A percentile compares a stretch with the other conserved stretches of the same genome.
Conservation (phyloP, 345 rosid genomes). For the Geranium rotundifolium region DNA sequence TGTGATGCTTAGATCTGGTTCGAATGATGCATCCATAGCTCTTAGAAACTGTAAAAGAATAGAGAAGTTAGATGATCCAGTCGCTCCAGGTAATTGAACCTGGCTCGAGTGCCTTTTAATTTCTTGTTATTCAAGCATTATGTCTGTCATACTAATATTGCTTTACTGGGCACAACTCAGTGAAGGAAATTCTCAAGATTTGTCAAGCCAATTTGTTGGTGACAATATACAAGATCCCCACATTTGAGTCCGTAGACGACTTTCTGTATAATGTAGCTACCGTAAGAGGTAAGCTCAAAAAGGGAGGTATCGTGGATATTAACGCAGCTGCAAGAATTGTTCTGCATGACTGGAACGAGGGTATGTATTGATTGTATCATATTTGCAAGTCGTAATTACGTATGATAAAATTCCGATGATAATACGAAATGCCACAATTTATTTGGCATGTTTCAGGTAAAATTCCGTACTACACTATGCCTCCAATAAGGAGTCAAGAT, state of each 20-base stretch:
- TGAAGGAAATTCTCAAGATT: slow-evolving; percentile 79
- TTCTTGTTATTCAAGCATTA: no score
- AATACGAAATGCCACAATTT: no score
- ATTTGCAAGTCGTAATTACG: no score
- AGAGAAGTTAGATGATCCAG: slow-evolving; percentile 89
- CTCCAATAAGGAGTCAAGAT: slow-evolving; percentile 56
- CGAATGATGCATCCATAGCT: slow-evolving; percentile 57
- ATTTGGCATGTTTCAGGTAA: slow-evolving; percentile 41
- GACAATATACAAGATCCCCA: slow-evolving; percentile 61
- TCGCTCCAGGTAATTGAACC: slow-evolving; percentile 62
- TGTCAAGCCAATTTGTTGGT: slow-evolving; percentile 61
- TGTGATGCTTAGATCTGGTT: slow-evolving; percentile 77
- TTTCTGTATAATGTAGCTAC: slow-evolving; percentile 81
- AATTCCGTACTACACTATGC: slow-evolving; percentile 83
- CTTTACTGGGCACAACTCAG: slow-evolving; percentile 24
- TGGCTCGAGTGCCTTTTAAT: no score
- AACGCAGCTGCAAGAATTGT: slow-evolving; percentile 83
- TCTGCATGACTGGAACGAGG: slow-evolving; percentile 89
- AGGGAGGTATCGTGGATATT: slow-evolving; percentile 86
- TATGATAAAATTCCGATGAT: no score
- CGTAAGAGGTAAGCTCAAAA: slow-evolving; percentile 85
- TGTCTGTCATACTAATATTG: no score
- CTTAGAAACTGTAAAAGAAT: slow-evolving; percentile 95
- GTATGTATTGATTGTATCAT: slow-evolving; percentile 17
- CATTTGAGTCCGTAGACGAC: slow-evolving; percentile 70